These are phyloP conservation scores for Tardiomyces depauwii DNA, from an alignment of 1,139 yeast genomes.

Conservation along the genomic window DNA sequence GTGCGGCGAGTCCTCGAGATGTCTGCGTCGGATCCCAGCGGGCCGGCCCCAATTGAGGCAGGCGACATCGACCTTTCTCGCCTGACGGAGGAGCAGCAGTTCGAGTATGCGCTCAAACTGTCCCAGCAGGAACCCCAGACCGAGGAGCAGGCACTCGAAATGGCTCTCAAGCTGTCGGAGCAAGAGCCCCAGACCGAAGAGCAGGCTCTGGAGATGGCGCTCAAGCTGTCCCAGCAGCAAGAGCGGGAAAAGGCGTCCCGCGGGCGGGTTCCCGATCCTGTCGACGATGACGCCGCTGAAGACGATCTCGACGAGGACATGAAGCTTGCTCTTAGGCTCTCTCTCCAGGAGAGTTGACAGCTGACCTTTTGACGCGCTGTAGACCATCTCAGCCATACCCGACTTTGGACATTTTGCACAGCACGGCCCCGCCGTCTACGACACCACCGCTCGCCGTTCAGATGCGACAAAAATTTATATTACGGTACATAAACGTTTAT, in stretches of 20 bases:
- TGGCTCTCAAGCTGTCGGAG: not conserved
- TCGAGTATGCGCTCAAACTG: constrained; percentile 27
- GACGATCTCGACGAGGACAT: constrained; percentile 10
- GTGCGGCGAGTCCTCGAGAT: not conserved
- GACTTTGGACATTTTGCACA: not conserved
- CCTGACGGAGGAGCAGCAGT: constrained; percentile 24
- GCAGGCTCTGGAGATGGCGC: not conserved
- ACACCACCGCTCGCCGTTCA: no score
- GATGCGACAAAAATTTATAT: not conserved
- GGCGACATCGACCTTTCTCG: not conserved
- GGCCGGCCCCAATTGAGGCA: not conserved
- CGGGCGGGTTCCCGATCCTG: not conserved
- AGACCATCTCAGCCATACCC: not conserved
- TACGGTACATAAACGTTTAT: not conserved
- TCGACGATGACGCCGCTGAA: constrained; percentile 10
- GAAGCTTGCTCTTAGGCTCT: constrained; percentile 14
- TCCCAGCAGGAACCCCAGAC: constrained; percentile 22
- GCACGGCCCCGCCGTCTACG: not conserved
- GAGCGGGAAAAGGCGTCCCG: not conserved
- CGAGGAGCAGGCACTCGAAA: not conserved
- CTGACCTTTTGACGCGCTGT: not conserved
- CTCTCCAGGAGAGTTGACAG: constrained; percentile 6
- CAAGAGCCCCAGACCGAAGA: not conserved
- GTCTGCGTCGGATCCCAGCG: not conserved
- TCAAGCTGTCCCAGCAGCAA: not conserved